Conservation (phyloP, 352 stramenopile species). For the Globisporangium radiosum region DNA sequence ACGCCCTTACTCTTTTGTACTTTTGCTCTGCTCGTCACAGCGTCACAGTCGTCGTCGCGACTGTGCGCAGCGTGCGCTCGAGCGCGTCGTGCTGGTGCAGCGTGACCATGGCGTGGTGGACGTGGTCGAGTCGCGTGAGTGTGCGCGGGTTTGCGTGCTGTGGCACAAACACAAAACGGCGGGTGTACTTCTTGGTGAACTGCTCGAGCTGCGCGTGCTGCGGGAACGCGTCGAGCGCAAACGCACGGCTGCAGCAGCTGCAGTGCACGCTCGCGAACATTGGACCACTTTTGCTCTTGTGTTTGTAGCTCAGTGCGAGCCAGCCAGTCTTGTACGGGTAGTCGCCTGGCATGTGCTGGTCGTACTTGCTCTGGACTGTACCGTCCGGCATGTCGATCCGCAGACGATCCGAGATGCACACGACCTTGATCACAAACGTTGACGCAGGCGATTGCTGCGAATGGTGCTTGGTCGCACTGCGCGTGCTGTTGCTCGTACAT, state of each 20-base stretch:
- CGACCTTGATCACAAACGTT: constrained; percentile 7
- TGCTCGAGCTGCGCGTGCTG: not conserved
- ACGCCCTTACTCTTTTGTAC: too few species aligned
- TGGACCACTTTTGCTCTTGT: not conserved
- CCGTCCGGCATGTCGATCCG: constrained; percentile 5
- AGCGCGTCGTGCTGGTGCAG: constrained; percentile 6
- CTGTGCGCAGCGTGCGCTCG: not conserved
- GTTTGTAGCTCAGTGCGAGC: constrained; percentile 1
- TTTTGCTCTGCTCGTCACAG: too few species aligned
- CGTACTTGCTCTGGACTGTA: constrained; percentile 2
- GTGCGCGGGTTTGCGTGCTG: constrained; percentile 5
- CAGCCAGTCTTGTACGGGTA: constrained; percentile 12
- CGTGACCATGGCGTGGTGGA: constrained; percentile 9
- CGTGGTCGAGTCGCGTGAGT: constrained; percentile 7
- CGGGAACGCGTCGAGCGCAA: constrained; percentile 8
- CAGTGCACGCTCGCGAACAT: constrained; percentile 8
- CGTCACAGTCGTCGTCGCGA: not conserved
- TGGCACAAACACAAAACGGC: constrained; percentile 6
- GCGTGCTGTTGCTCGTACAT: not conserved
- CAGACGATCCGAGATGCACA: constrained; percentile 3
- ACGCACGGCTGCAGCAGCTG: constrained; percentile 6
- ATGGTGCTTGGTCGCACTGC: not conserved
- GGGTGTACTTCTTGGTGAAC: constrained; percentile 8
- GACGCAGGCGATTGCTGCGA: not conserved
- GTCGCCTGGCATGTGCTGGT: constrained; percentile 1